Evolutionary conservation across 805 yeast genomes (phyloP).

Genomic region (Yarrowia bubula): DNA sequence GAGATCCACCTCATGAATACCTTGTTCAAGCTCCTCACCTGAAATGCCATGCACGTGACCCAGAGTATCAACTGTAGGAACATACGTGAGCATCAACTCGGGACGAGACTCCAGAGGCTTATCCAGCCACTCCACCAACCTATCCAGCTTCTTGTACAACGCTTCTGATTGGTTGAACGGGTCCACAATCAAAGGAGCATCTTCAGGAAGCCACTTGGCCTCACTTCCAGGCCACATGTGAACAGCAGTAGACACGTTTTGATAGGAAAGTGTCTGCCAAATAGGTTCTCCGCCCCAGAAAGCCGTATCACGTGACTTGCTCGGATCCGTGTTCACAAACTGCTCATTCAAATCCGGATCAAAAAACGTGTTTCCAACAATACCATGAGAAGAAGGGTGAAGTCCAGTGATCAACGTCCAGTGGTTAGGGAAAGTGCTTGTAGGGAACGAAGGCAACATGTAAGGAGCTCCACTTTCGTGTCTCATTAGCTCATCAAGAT

Average conservation of each 20-base stretch:
- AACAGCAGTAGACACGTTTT: slow-evolving; percentile 66
- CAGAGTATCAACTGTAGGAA: slow-evolving; percentile 75
- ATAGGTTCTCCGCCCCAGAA: slow-evolving; percentile 93
- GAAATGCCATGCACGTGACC: slow-evolving; percentile 73
- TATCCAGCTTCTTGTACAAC: slow-evolving; percentile 53
- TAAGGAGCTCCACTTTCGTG: slow-evolving; percentile 67
- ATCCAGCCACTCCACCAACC: slow-evolving; percentile 70
- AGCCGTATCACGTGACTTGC: slow-evolving; percentile 49
- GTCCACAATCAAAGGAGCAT: slow-evolving; percentile 55
- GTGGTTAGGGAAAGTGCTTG: slow-evolving; percentile 88
- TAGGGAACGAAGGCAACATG: slow-evolving; percentile 84
- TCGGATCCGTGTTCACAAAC: slow-evolving; percentile 63
- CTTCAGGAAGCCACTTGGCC: slow-evolving; percentile 51
- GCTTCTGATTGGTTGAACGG: slow-evolving; percentile 63
- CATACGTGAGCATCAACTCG: slow-evolving; percentile 71
- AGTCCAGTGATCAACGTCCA: slow-evolving; percentile 89
- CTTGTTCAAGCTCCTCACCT: slow-evolving; percentile 56
- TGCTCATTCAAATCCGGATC: slow-evolving; percentile 56
- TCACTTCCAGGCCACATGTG: slow-evolving; percentile 98
- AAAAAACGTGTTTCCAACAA: slow-evolving; percentile 76
- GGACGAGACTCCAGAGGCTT: slow-evolving; percentile 56
- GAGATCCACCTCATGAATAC: slow-evolving; percentile 61
- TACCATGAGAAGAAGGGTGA: slow-evolving; percentile 80
- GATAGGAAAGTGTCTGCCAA: slow-evolving; percentile 72
- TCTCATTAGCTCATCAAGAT: slow-evolving; percentile 55